Base-by-base conservation (phyloP, 257 asterid species). In the Petrea volubilis region DNA sequence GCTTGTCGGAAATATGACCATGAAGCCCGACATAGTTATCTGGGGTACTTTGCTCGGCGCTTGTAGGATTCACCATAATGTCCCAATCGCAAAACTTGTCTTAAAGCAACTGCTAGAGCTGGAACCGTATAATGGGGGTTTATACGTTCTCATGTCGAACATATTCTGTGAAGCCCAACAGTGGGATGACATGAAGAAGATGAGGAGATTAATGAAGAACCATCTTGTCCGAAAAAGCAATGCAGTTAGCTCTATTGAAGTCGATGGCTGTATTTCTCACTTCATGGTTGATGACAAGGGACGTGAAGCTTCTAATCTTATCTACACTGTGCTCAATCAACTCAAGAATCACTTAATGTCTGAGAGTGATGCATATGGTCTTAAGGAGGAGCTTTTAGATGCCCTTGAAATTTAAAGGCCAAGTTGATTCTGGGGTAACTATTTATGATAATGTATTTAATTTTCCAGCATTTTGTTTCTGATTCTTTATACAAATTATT, bases 21-120 rank as follows among this genome's bases (percentile, higher is more conserved):
- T 79, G 85, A 86, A 78, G 67, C 86, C 96, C 1, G 89, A 86
- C 36, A 64, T 80, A 27, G 87, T 84, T 55, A 67, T 84, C 3
- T 88, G 90, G 92, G 87, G 90, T 40, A 40, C 96, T 18, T 58
- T 88, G 77, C 84, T 86, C 3, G 87, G 86, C 2, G 90, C 89
- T 23, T 86, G 96, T 71, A 82, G 84, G 56, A 81, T 70, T 51
- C 80, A 74, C 58, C 71, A 61, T 7, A 81, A 82, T 36, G 83
- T 86, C 49, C 27, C 15, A 15, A 29, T 83, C 6, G 86, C 88
- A 21, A 82, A 81, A 73, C 64, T 80, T 43, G 71, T 84, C 40
- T 56, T 88, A 12, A 88, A 88, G 80, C 88, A 88, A 44, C 17
- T 88, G 4, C 68, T 86, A 15, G 90, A 84, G 73, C 2, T 81